Percentiles rank a stretch among this genome's conserved stretches.
Conservation (phyloP, 2,329 filamentous ascomycete species). For the Pseudogymnoascus sp. region DNA sequence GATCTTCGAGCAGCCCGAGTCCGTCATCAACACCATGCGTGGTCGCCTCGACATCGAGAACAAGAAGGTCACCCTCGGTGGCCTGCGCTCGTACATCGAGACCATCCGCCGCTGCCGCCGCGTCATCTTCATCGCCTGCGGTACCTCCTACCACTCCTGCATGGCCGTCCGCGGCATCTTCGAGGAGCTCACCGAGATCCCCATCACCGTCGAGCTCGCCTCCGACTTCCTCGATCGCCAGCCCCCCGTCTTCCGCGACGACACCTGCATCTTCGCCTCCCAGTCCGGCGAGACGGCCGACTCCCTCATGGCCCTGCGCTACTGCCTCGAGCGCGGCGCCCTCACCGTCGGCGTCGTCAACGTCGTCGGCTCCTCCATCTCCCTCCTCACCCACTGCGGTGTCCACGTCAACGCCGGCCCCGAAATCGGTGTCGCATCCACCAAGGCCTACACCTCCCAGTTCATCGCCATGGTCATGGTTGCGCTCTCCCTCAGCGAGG, state of each 20-base stretch:
- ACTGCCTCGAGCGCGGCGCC: slow-evolving; percentile 95
- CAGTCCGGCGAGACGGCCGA: slow-evolving; percentile 98
- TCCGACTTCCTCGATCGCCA: slow-evolving; percentile 97
- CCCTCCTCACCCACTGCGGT: slow-evolving; percentile 97
- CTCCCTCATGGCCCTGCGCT: slow-evolving; percentile 91
- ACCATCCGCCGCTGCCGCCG: slow-evolving; percentile 94
- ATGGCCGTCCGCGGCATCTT: slow-evolving; percentile 98
- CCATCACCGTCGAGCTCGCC: slow-evolving; percentile 91
- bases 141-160: slow-evolving; percentile 97
- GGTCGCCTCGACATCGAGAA: slow-evolving; percentile 89
- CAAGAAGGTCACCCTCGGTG: slow-evolving; percentile 92
- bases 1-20: slow-evolving; percentile 99
- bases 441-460: slow-evolving; percentile 98
- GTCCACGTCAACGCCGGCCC: slow-evolving; percentile 98
- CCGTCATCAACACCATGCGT: slow-evolving; percentile 99
- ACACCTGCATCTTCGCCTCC: slow-evolving; percentile 97
- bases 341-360: slow-evolving; percentile 98
- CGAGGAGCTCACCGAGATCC: slow-evolving; percentile 96
- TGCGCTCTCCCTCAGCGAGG: slow-evolving; percentile 88
- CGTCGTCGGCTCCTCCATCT: slow-evolving; percentile 96
- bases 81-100: slow-evolving; percentile 88
- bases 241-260: slow-evolving; percentile 97
- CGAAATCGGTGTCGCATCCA: slow-evolving; percentile 97
- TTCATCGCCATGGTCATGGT: slow-evolving; percentile 99
- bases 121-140: slow-evolving; percentile 98